Evolutionary conservation across 2,329 filamentous ascomycete species (phyloP).

Genomic region (Trichophyton rubrum): DNA sequence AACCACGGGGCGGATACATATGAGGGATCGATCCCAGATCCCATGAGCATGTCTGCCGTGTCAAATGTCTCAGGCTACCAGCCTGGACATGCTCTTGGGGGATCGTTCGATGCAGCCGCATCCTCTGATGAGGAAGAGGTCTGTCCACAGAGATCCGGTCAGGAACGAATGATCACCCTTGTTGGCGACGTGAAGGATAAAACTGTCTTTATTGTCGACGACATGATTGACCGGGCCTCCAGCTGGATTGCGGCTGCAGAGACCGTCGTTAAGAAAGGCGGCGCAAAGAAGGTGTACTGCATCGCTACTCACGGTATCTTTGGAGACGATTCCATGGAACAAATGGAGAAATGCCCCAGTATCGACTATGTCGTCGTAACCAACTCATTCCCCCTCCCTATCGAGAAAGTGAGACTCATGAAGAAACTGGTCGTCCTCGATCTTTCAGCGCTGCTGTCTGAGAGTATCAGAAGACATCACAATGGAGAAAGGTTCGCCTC

Average conservation of each 20-base stretch:
- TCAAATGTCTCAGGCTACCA: conserved; percentile 67
- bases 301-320: conserved; percentile 96
- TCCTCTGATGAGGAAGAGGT: conserved; percentile 84
- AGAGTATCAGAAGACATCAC: conserved; percentile 91
- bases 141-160: conserved; percentile 49
- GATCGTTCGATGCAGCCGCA: conserved; percentile 69
- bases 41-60: conserved; percentile 70
- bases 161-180: conserved; percentile 94
- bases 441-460: conserved; percentile 72
- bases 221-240: conserved; percentile 96
- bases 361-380: conserved; percentile 92
- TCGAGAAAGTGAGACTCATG: conserved; percentile 52
- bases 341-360: conserved; percentile 83
- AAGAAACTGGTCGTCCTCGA: conserved; percentile 84
- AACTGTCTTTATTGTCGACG: conserved; percentile 88
- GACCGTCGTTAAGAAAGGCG: conserved; percentile 84
- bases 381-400: conserved; percentile 85
- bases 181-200: conserved; percentile 85
- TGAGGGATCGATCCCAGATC: conserved; percentile 50
- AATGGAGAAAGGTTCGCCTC: conserved; percentile 63
- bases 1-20: conserved; percentile 39
- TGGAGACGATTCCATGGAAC: conserved; percentile 74
- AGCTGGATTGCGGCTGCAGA: conserved; percentile 97
- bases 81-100: conserved; percentile 61
- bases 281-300: conserved; percentile 88